Base-by-base conservation (phyloP, 176 grass and related monocot species). In the Chloris gayana region DNA sequence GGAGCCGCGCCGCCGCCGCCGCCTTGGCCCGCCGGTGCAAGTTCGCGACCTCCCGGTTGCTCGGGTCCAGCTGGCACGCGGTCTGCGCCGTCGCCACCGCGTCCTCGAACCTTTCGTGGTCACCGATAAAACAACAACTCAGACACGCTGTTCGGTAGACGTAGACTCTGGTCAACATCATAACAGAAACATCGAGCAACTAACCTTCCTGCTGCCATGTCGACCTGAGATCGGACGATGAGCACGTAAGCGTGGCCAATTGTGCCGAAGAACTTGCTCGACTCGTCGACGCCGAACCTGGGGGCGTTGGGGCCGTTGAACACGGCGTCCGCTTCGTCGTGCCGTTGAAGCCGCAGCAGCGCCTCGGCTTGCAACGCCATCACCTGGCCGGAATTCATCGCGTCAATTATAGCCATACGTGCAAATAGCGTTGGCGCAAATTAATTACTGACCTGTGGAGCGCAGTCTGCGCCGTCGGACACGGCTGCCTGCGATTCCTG, bases 361-460 rank as follows among this genome's bases (percentile, higher is more conserved):
- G 97, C 93, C 88, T 99, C 97, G 39, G 90, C 91, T 83, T 93
- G 92, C 71, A 99, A 73, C 70, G 97, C 88, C 62, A 88, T 72
- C 14, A 91, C 88, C 93, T 95, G 57, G 50, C 50, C 50, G 35
- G n/a, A 26, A 42, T 35, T 35, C 34, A 35, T 35, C 34, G 34
- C 5, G 34, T 2, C 34, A 35, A 2, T 35, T 3, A 35, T 35
- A 13, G 14, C 31, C 42, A 3, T 9, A 9, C 35, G 34, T 13
- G 64, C 31, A 49, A 14, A 3, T 17, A 10, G 15, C 18, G 13
- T 24, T 38, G 9, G 14, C 21, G 67, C 34, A 3, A n/a, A n/a
- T n/a, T n/a, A n/a, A n/a, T n/a, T n/a, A 59, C 73, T 78, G 51
- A 99, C 93, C 93, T 91, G 93, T 4, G 97, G 97, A n/a, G 91